Evolutionary conservation across 805 yeast genomes (phyloP).

Genomic region (Deakozyma indianensis): DNA sequence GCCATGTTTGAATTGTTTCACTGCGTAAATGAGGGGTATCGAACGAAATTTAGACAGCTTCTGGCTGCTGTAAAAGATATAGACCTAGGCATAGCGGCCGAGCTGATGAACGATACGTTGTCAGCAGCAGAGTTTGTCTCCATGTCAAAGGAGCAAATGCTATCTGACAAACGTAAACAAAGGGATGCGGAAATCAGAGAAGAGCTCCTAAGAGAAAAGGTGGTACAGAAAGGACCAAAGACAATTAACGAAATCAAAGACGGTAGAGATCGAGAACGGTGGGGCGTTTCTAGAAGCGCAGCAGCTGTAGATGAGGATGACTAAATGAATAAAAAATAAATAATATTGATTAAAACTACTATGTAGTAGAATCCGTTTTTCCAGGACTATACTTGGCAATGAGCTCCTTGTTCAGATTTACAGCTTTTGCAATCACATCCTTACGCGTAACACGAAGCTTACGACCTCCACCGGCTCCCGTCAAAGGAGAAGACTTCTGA

Average conservation of each 20-base stretch:
- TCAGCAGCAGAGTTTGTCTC: conserved; percentile 17
- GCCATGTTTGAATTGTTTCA: background rate
- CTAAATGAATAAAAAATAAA: too few relatives aligned
- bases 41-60: conserved; percentile 17
- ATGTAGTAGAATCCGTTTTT: background rate
- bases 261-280: conserved; percentile 27
- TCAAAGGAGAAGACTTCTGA: background rate
- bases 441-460: background rate
- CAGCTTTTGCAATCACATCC: background rate
- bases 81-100: conserved; percentile 11
- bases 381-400: background rate
- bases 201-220: conserved; percentile 15
- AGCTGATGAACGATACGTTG: conserved; percentile 15
- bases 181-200: conserved; percentile 15
- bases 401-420: background rate
- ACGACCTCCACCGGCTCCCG: background rate
- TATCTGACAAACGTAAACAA: conserved; percentile 12
- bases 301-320: conserved; percentile 23
- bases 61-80: conserved; percentile 15
- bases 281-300: conserved; percentile 28
- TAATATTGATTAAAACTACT: background rate
- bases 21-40: conserved; percentile 12
- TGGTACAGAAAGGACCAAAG: conserved; percentile 18
- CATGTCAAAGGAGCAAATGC: conserved; percentile 18
- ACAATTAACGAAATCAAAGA: conserved; percentile 23